Conservation (phyloP, 208 protist species). For the Strigomonas galati region DNA sequence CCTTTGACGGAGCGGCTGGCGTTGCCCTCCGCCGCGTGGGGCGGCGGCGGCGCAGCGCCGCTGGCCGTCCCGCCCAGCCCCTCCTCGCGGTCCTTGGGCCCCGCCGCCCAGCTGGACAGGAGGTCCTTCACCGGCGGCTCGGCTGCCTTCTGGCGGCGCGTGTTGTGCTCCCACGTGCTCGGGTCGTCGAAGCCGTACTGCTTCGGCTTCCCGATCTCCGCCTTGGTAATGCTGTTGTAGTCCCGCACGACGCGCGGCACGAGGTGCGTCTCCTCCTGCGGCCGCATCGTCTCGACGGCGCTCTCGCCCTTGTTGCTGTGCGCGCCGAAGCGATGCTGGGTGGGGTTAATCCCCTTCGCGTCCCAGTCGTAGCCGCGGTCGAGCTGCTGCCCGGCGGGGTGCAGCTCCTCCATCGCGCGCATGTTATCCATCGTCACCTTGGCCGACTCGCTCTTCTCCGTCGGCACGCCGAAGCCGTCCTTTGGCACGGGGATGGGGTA, state of each 20-base stretch:
- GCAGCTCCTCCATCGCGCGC: constrained; percentile 41
- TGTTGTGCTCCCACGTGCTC: constrained; percentile 35
- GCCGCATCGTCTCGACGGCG: constrained; percentile 10
- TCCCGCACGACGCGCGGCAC: constrained; percentile 65
- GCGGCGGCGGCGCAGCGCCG: neutral
- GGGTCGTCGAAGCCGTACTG: constrained; percentile 65
- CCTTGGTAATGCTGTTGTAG: constrained; percentile 36
- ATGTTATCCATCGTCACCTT: constrained; percentile 48
- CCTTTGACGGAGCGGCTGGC: neutral
- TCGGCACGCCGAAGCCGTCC: constrained; percentile 59
- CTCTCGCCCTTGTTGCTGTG: constrained; percentile 17
- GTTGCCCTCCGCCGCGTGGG: neutral
- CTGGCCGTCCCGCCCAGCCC: constrained; percentile 2
- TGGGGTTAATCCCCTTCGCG: constrained; percentile 59
- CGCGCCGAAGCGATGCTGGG: constrained; percentile 65
- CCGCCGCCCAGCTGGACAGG: constrained; percentile 51
- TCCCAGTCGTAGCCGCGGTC: constrained; percentile 82
- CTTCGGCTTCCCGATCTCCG: constrained; percentile 55
- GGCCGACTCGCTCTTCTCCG: constrained; percentile 42
- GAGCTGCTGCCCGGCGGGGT: constrained; percentile 50
- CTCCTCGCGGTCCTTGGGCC: neutral
- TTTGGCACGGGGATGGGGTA: constrained; percentile 38
- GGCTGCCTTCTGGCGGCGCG: constrained; percentile 9
- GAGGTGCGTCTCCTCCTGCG: constrained; percentile 30
- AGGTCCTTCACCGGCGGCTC: constrained; percentile 39